Base-by-base conservation (phyloP, 176 grass and related monocot genomes). In the Tillandsia leiboldiana region DNA sequence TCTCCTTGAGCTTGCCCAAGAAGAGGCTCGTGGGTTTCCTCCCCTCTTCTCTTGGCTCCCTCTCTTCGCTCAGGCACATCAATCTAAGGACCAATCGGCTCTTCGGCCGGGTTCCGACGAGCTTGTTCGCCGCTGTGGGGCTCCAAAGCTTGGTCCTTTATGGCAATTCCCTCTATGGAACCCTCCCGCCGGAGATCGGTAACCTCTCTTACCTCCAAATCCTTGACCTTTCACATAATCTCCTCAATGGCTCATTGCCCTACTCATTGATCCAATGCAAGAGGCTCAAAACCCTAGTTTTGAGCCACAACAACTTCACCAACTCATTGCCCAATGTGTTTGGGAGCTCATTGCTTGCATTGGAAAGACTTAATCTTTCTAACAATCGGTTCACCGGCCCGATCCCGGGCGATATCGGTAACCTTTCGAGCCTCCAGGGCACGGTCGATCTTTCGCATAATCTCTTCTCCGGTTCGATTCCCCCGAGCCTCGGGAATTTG, bases 391-490 rank as follows among this genome's bases (percentile, higher is more conserved):
- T 92, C 65, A 79, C 26, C 49, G 93, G 89, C 48, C 48, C 72
- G 61, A 72, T 97, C 67, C 93, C 86, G 26, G 76, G 73, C 8
- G 81, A 81, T 66, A 79, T 92, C 13, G 93, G 89, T 2, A 85
- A 79, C 71, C 89, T 97, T 13, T 83, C 86, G 33, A 87, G 69
- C 67, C 77, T 97, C 59, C 81, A 92, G 73, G 89, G 86, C 9
- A 92, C 89, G 0, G 71, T 84, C 11, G 93, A 92, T 83, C 81
- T 97, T 42, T 97, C 93, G 12, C 89, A 97, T 72, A 97, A 97
- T 49, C 54, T 23, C 1, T 90, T 96, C 73, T 92, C 94, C 2
- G 94, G 94, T 28, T 67, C 54, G 4, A 99, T 97, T 49, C 93
- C 93, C 66, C 59, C 64, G 6, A 85, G 53, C 49, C 89, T 97